Conservation (phyloP, 352 stramenopile genomes). For the Phytophthora sp. region DNA sequence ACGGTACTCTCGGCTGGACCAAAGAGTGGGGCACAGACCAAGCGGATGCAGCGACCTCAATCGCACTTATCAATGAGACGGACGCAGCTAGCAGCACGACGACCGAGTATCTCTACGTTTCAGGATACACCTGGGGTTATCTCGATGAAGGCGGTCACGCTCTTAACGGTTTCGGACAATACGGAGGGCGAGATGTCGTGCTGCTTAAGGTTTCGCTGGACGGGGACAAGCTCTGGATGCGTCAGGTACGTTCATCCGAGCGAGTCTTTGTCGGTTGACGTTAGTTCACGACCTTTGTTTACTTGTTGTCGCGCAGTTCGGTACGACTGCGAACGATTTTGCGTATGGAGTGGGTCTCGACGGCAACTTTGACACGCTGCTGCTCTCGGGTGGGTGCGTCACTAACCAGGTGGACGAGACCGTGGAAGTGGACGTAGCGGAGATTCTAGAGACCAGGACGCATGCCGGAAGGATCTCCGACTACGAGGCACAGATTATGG, state of each 20-base stretch:
- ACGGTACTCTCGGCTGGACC: conserved; percentile 59
- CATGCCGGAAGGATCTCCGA: conserved; percentile 17
- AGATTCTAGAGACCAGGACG: conserved; percentile 48
- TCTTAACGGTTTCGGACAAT: conserved; percentile 73
- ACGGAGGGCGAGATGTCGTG: conserved; percentile 74
- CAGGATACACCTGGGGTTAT: conserved; percentile 70
- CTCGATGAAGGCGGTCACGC: conserved; percentile 75
- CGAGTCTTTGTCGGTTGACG: background rate
- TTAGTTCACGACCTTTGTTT: conserved; percentile 4
- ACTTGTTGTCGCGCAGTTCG: conserved; percentile 46
- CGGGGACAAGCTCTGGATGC: conserved; percentile 67
- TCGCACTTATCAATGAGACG: conserved; percentile 62
- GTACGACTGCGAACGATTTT: conserved; percentile 66
- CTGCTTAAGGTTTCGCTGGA: conserved; percentile 57
- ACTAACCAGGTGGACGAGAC: conserved; percentile 48
- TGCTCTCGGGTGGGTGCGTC: conserved; percentile 58
- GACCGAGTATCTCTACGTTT: conserved; percentile 58
- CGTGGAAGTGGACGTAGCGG: conserved; percentile 51
- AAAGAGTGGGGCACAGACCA: conserved; percentile 63
- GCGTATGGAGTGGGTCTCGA: conserved; percentile 60
- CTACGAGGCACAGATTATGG: conserved; percentile 67
- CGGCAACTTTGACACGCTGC: conserved; percentile 50
- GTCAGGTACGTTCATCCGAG: conserved; percentile 43
- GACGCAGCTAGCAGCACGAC: conserved; percentile 5
- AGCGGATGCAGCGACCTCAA: conserved; percentile 57